These are phyloP conservation scores for Lactifluus volemus DNA, from an alignment of 768 basidiomycete genomes.

Conservation along the genomic window DNA sequence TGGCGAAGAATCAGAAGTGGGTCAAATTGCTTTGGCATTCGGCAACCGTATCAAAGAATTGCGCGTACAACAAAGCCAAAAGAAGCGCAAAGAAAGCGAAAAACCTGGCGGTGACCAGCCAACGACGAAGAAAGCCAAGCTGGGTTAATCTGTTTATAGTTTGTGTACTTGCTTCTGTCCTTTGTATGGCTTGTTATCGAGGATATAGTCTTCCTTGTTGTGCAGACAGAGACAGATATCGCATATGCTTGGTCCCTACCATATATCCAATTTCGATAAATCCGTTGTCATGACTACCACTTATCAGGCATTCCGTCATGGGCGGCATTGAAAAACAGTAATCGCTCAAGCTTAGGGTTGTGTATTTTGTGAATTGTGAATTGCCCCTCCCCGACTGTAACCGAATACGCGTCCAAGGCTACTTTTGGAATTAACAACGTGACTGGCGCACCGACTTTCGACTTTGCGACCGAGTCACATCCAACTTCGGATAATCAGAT, in stretches of 20 bases:
- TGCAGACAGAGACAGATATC: neutral
- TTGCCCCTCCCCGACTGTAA: too few relatives aligned
- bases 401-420: too few relatives aligned
- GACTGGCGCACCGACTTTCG: too few relatives aligned
- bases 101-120: constrained; percentile 48
- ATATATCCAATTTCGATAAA: too few relatives aligned
- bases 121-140: constrained; percentile 56
- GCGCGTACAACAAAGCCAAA: constrained; percentile 36
- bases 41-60: constrained; percentile 48
- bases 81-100: constrained; percentile 73
- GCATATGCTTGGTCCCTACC: neutral
- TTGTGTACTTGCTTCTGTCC: neutral
- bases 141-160: constrained; percentile 32
- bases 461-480: too few relatives aligned
- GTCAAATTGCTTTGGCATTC: constrained; percentile 43
- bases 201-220: constrained; percentile 15
- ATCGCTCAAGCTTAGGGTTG: neutral
- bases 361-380: too few relatives aligned
- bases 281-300: too few relatives aligned
- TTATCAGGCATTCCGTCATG: too few relatives aligned
- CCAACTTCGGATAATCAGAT: too few relatives aligned
- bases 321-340: too few relatives aligned
- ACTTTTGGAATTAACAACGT: too few relatives aligned
- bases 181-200: neutral
- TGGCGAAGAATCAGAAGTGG: constrained; percentile 72